Conservation (phyloP, 2,329 filamentous ascomycete genomes). For the Pseudocercospora fijiensis region DNA sequence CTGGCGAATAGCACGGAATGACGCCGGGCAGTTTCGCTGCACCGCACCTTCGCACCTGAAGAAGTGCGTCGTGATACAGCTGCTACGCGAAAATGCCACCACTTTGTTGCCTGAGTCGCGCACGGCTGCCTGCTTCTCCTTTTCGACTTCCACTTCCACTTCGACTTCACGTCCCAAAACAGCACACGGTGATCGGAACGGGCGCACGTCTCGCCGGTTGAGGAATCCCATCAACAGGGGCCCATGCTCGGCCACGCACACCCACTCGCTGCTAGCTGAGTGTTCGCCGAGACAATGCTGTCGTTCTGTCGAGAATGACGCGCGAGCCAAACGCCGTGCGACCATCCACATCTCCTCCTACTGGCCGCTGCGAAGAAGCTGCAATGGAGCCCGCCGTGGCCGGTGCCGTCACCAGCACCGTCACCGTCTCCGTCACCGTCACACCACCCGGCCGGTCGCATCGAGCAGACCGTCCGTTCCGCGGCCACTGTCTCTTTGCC, state of each 20-base stretch:
- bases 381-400: slow-evolving; percentile 8
- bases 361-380: slow-evolving; percentile 10
- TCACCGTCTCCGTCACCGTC: slow-evolving; percentile 22
- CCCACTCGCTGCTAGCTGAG: not conserved
- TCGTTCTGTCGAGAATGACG: slow-evolving; percentile 16
- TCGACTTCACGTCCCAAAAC: not conserved
- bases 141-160: not conserved
- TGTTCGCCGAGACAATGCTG: slow-evolving; percentile 21
- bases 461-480: slow-evolving; percentile 19
- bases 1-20: not conserved
- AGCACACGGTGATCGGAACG: not conserved
- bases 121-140: not conserved
- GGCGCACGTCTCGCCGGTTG: not conserved
- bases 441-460: slow-evolving; percentile 25
- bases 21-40: not conserved
- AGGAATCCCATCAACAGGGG: not conserved
- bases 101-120: not conserved
- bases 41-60: slow-evolving; percentile 4
- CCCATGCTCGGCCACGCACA: not conserved
- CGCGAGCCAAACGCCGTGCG: slow-evolving; percentile 14
- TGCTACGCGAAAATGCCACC: not conserved
- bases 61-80: slow-evolving; percentile 6
- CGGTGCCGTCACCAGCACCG: slow-evolving; percentile 23
- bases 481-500: slow-evolving; percentile 6
- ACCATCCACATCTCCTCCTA: slow-evolving; percentile 9